Base-by-base conservation (phyloP, 2,329 filamentous ascomycete genomes). In the Ophiocordyceps polyrhachis-furcata region DNA sequence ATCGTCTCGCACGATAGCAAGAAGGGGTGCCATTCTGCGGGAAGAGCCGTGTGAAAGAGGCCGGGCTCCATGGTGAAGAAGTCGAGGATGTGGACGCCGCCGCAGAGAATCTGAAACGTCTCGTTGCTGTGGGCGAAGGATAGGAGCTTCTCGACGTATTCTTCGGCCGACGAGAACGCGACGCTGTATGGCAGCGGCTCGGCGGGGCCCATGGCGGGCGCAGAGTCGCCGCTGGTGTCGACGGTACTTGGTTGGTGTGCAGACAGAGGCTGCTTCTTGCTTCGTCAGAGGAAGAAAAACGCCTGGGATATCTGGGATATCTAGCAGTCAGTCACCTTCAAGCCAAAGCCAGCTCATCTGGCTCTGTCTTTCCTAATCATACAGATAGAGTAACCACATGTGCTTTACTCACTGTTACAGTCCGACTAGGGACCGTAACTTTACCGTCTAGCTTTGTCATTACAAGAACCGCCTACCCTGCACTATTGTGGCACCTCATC, bases 61-160 rank as follows among this genome's bases (percentile, higher is more conserved):
- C 86, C 82, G 5, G 86, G 84, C 42, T 86, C 76, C 40, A 77
- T 76, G 2, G 87, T 95, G 64, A 95, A 86, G 63, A 98, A 96
- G 60, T 98, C 91, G 46, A 96, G 71, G 49, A 98, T 88, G 58
- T 98, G 91, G 1, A 96, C 84, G n/a, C 89, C 88, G 45, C 91
- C 91, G 57, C 87, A 94, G n/a, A 98, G 71, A 23, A 84, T 85
- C 51, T 85, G 82, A 53, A 95, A 87, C 1, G 86, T 69, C 45
- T 80, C 74, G 41, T 82, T 83, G 2, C 76, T 78, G 6, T 78
- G 78, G 1, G 79, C 74, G 55, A 96, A 94, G 19, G 76, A 59
- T 23, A 96, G 69, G 13, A 96, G 73, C 17, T 78, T 79, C 23
- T 83, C 70, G 43, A 94, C 73, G 60, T 94, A 98, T 44, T 78